Evolutionary conservation across 1,284 basidiomycete genomes (phyloP).

Genomic region (Lignosus rhinocerotis): DNA sequence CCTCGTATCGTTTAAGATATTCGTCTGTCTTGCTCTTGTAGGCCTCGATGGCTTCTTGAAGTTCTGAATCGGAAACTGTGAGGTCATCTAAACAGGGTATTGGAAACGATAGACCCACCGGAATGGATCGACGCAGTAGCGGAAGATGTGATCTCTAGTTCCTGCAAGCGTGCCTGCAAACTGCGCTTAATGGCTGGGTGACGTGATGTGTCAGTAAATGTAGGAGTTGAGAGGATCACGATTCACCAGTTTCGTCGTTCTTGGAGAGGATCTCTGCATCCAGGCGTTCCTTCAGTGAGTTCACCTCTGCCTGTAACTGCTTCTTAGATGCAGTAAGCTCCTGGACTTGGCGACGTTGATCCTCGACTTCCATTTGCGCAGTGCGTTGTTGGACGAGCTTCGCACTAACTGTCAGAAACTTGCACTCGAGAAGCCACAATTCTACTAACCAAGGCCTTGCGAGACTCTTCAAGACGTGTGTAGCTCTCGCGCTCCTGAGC

Average conservation of each 20-base stretch:
- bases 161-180: conserved; percentile 62
- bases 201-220: not conserved
- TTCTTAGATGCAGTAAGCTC: conserved; percentile 59
- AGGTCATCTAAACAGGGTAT: not conserved
- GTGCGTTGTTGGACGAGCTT: conserved; percentile 71
- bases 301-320: conserved; percentile 58
- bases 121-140: conserved; percentile 61
- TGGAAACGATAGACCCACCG: conserved; percentile 39
- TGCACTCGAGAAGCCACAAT: not conserved
- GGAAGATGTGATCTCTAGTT: conserved; percentile 63
- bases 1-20: conserved; percentile 65
- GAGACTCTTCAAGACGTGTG: conserved; percentile 66
- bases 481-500: conserved; percentile 63
- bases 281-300: conserved; percentile 54
- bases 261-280: conserved; percentile 53
- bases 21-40: conserved; percentile 66
- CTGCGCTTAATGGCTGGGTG: conserved; percentile 56
- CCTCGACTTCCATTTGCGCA: conserved; percentile 63
- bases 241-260: conserved; percentile 60
- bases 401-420: not conserved
- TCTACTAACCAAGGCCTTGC: conserved; percentile 61
- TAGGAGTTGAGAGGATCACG: not conserved
- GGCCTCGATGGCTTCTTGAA: conserved; percentile 63
- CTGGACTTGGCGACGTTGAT: conserved; percentile 58
- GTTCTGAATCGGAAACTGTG: conserved; percentile 39